Evolutionary conservation across 1,284 basidiomycete species (phyloP), one percentile per base, ranked within the genome.

Genomic region (Tilletia indica): DNA sequence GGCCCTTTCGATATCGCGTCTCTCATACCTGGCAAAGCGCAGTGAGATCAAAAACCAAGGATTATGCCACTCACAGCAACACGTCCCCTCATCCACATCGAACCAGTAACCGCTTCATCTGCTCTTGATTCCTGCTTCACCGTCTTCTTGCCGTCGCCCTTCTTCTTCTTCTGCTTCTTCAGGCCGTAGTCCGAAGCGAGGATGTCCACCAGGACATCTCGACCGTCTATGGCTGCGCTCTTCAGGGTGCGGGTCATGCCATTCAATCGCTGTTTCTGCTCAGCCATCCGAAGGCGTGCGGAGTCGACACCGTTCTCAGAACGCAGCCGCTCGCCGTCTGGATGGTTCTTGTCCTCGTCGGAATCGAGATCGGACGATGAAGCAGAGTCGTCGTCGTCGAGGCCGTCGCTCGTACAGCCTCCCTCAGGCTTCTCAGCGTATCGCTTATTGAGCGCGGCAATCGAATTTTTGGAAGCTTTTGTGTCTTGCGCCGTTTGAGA

Each of bases 131-230:
- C 16, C n/a, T 11, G 36, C 42, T 45, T 45, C 42, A 45, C 42
- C 14, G 6, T 45, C 9, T 14, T 45, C 42, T 45, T 45, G 9
- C 42, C 42, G 14, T 9, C 42, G 9, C 42, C 14, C 42, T 36
- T 34, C 61, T 64, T 16, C 8, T 39, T 64, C 31, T 39, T 25
- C n/a, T 39, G 36, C 61, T 34, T 38, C 34, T 39, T 64, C 12
- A 39, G 31, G 8, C 61, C 61, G 36, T 64, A 34, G 42, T 64
- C 61, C 8, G 61, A 38, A 21, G 61, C 61, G 61, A 64, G 38
- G 61, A 64, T 64, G 38, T 38, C 38, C 36, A 64, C 34, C 4
- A 64, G 38, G 36, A 34, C 61, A 39, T 64, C 61, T 4, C 38
- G 34, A 16, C 61, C 61, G 36, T 19, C 38, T 39, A 42, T 64